These are phyloP conservation scores for Schizophyllum commune DNA, from an alignment of 1,284 basidiomycete species.

Conservation along the genomic window DNA sequence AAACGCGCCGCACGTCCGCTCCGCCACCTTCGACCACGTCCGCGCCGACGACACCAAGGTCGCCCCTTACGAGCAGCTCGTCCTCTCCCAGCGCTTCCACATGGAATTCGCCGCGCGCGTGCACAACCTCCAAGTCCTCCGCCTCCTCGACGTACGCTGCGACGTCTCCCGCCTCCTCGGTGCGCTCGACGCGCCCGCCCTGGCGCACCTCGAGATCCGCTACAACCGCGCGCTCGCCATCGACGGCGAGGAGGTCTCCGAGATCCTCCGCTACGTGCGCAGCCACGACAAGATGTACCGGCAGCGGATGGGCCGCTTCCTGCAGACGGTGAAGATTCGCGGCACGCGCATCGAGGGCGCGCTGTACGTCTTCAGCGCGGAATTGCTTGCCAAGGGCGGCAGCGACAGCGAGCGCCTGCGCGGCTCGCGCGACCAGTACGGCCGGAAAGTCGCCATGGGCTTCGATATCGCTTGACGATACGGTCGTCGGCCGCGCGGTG, in stretches of 20 bases:
- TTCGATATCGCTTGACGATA: neutral
- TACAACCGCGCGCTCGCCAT: neutral
- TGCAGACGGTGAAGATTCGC: neutral
- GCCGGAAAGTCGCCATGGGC: neutral
- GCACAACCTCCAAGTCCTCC: neutral
- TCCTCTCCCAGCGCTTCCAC: neutral
- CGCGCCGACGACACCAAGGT: neutral
- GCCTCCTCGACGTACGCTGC: neutral
- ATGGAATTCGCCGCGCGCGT: neutral
- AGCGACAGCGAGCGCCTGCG: neutral
- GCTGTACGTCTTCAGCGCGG: neutral
- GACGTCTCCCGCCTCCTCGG: neutral
- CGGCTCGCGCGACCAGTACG: neutral
- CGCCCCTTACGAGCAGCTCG: neutral
- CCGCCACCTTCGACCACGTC: neutral
- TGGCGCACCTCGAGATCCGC: neutral
- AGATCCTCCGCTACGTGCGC: neutral
- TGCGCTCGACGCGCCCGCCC: slow-evolving; percentile 1
- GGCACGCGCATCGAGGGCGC: neutral
- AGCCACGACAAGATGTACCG: neutral
- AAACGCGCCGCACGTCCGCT: neutral
- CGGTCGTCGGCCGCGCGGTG: too few species aligned
- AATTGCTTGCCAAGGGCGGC: neutral
- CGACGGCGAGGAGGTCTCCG: neutral
- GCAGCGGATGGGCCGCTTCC: neutral